Conservation (phyloP, 2,329 filamentous ascomycete species). For the Harringtonia aguacate region DNA sequence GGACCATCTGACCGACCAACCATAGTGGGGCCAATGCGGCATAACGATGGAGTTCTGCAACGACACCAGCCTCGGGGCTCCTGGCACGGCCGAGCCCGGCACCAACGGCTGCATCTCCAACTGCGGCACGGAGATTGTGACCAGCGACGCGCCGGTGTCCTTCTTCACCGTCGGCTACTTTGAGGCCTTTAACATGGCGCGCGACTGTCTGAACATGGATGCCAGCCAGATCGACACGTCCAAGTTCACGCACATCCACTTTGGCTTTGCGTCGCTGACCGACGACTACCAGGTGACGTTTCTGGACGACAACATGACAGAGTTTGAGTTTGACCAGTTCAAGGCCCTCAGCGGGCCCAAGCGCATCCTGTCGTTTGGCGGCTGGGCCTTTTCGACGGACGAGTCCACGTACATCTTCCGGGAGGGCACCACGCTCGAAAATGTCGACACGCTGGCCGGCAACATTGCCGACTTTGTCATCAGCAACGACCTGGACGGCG, state of each 20-base stretch:
- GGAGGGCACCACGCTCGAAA: slow-evolving; percentile 6
- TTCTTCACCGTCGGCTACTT: slow-evolving; percentile 21
- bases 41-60: slow-evolving; percentile 31
- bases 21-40: slow-evolving; percentile 35
- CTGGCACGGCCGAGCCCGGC: slow-evolving; percentile 21
- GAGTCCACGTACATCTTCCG: slow-evolving; percentile 27
- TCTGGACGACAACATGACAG: slow-evolving; percentile 7
- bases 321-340: slow-evolving; percentile 20
- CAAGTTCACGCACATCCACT: slow-evolving; percentile 21
- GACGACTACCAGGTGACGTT: slow-evolving; percentile 12
- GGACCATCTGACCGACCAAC: too few species aligned
- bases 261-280: slow-evolving; percentile 19
- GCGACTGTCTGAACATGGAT: slow-evolving; percentile 20
- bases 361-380: slow-evolving; percentile 31
- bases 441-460: slow-evolving; percentile 5
- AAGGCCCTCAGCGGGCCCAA: slow-evolving; percentile 16
- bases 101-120: slow-evolving; percentile 28
- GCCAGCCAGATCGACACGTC: slow-evolving; percentile 12
- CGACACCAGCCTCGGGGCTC: slow-evolving; percentile 1
- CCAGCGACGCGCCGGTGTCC: background rate
- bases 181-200: slow-evolving; percentile 20
- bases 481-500: slow-evolving; percentile 4
- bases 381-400: slow-evolving; percentile 31
- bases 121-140: slow-evolving; percentile 25
- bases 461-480: slow-evolving; percentile 7